Percentiles rank a stretch among this genome's conserved stretches.
These are phyloP conservation scores for Cymbidium sinense DNA, from an alignment of 106 monocot species.

Conservation along the genomic window DNA sequence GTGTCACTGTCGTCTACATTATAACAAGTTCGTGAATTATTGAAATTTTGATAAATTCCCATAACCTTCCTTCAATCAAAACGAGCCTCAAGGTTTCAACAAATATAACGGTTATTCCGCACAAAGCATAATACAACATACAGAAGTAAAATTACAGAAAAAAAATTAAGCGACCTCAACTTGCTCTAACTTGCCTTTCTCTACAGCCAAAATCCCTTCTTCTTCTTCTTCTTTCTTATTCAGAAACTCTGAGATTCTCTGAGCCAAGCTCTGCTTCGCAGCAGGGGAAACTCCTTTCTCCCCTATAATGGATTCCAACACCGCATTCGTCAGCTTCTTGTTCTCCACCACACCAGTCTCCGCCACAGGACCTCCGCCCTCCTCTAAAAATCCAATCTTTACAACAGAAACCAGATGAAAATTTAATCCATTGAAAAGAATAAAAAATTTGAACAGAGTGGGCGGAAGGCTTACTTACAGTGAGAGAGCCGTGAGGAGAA, in stretches of 20 bases:
- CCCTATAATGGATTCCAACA: conserved; percentile 59
- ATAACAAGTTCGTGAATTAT: no score
- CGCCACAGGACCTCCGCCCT: conserved; percentile 18
- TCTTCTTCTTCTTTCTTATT: not conserved
- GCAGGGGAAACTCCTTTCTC: conserved; percentile 54
- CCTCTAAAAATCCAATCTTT: conserved; percentile 56
- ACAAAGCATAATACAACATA: no score
- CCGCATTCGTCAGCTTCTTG: conserved; percentile 27
- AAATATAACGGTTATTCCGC: no score
- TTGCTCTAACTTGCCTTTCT: not conserved
- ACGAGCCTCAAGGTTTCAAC: no score
- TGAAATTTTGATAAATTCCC: no score
- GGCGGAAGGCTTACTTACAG: conserved; percentile 21
- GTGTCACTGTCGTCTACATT: no score
- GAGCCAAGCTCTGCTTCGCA: conserved; percentile 44
- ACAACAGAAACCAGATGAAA: not conserved
- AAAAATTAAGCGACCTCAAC: no score
- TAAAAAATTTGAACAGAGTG: not conserved
- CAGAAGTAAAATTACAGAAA: no score
- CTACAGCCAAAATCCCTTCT: not conserved
- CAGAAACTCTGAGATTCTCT: conserved; percentile 23
- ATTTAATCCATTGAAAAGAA: not conserved
- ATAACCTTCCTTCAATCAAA: no score
- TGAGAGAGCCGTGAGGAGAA: conserved; percentile 34
- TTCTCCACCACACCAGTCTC: conserved; percentile 29